These are phyloP conservation scores for Annulohypoxylon nitens DNA, from an alignment of 495 filamentous ascomycete genomes.

Conservation along the genomic window DNA sequence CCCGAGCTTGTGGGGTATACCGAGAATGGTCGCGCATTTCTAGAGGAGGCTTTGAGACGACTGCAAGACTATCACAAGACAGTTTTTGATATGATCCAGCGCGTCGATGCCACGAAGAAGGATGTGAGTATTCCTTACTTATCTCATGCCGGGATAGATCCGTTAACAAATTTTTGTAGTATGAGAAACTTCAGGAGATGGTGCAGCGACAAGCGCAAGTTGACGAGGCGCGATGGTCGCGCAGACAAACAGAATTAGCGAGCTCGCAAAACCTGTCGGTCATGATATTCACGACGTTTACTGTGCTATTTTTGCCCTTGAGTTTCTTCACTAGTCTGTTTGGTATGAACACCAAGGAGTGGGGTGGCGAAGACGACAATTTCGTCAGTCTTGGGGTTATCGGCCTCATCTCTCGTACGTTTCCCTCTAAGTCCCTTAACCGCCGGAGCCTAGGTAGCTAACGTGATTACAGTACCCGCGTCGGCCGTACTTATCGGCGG, in stretches of 20 bases:
- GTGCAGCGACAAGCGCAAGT: conserved; percentile 78
- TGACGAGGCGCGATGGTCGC: conserved; percentile 73
- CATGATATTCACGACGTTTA: conserved; percentile 79
- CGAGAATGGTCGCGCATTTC: conserved; percentile 57
- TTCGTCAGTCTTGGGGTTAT: conserved; percentile 53
- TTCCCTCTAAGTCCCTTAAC: not conserved
- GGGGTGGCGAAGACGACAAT: conserved; percentile 63
- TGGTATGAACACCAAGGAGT: conserved; percentile 75
- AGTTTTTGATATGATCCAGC: conserved; percentile 70
- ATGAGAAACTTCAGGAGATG: conserved; percentile 75
- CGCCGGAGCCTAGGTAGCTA: not conserved
- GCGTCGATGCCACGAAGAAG: conserved; percentile 60
- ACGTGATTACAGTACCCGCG: conserved; percentile 51
- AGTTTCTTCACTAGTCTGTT: conserved; percentile 77
- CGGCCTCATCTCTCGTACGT: conserved; percentile 56
- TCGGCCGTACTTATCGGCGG: conserved; percentile 55
- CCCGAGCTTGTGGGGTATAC: conserved; percentile 51
- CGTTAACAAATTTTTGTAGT: conserved; percentile 52
- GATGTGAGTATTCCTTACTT: conserved; percentile 50
- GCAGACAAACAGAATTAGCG: conserved; percentile 73
- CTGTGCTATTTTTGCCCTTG: conserved; percentile 74
- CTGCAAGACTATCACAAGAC: conserved; percentile 69
- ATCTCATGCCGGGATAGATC: not conserved
- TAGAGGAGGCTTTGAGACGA: conserved; percentile 66
- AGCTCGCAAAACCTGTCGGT: conserved; percentile 72